A percentile compares a stretch with the other conserved stretches of the same genome.
Conservation (phyloP, 2,329 filamentous ascomycete genomes). For the Microsporum canis region DNA sequence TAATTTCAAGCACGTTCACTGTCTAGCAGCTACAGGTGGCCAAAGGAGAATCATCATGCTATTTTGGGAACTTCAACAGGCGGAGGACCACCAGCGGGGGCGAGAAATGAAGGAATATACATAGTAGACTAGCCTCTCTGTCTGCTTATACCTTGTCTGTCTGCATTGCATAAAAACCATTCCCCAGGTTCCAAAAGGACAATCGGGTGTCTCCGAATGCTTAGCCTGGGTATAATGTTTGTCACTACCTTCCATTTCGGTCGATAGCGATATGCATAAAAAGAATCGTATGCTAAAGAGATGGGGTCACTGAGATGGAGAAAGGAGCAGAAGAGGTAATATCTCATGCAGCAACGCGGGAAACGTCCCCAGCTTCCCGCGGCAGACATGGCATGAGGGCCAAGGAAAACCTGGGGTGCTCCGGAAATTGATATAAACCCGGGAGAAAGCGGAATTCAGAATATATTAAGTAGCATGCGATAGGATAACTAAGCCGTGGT, state of each 20-base stretch:
- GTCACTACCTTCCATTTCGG: background rate
- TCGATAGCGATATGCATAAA: background rate
- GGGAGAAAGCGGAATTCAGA: background rate
- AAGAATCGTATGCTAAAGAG: background rate
- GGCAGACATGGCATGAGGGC: background rate
- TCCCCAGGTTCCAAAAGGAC: background rate
- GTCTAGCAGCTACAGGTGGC: background rate
- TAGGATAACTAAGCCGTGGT: background rate
- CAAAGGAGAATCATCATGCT: background rate
- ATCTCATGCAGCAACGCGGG: background rate
- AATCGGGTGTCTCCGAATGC: conserved; percentile 1
- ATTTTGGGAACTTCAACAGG: background rate
- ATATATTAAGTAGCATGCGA: background rate
- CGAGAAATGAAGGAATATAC: background rate
- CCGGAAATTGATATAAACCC: conserved; percentile 4
- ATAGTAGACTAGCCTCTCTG: too few relatives aligned
- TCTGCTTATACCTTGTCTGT: background rate
- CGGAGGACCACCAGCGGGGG: background rate
- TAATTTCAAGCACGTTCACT: background rate
- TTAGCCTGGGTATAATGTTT: background rate
- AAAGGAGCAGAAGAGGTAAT: background rate
- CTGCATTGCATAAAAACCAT: background rate
- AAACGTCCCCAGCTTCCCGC: background rate
- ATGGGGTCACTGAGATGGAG: background rate
- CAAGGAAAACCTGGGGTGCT: background rate